Conservation (phyloP, 495 filamentous ascomycete species). For the Pyronema domesticum region DNA sequence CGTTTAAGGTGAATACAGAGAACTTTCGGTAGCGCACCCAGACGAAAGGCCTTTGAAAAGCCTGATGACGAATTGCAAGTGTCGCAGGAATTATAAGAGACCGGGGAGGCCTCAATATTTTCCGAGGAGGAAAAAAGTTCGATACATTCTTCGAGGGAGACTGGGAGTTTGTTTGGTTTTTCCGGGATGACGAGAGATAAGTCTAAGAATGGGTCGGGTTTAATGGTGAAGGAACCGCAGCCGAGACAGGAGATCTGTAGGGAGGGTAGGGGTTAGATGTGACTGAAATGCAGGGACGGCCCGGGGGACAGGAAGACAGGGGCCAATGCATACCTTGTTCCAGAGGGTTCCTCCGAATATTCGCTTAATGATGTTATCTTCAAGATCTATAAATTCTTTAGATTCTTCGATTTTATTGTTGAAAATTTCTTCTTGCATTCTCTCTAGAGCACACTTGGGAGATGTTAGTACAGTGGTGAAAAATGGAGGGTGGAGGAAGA, state of each 20-base stretch:
- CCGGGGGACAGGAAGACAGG: background rate
- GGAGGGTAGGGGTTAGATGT: slow-evolving; percentile 1
- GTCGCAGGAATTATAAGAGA: slow-evolving; percentile 15
- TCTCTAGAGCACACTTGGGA: slow-evolving; percentile 18
- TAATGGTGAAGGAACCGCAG: slow-evolving; percentile 19
- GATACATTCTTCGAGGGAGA: slow-evolving; percentile 20
- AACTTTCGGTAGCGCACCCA: slow-evolving; percentile 17
- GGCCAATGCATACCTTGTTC: slow-evolving; percentile 19
- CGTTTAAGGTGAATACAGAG: slow-evolving; percentile 21
- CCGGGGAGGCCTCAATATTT: slow-evolving; percentile 16
- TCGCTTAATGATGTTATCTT: slow-evolving; percentile 17
- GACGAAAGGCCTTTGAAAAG: slow-evolving; percentile 19
- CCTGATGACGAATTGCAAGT: slow-evolving; percentile 19
- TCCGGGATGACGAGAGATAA: slow-evolving; percentile 21
- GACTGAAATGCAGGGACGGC: background rate
- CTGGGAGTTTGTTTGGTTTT: slow-evolving; percentile 12
- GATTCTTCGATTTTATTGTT: slow-evolving; percentile 7
- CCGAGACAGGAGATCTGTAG: slow-evolving; percentile 17
- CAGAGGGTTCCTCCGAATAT: slow-evolving; percentile 21
- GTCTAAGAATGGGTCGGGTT: slow-evolving; percentile 20
- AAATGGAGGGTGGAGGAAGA: background rate
- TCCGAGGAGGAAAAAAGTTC: slow-evolving; percentile 22
- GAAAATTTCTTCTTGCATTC: slow-evolving; percentile 21
- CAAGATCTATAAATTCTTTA: slow-evolving; percentile 7
- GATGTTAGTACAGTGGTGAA: background rate